These are phyloP conservation scores for Cryptococcus depauperatus DNA, from an alignment of 1,284 basidiomycete species.

Conservation along the genomic window DNA sequence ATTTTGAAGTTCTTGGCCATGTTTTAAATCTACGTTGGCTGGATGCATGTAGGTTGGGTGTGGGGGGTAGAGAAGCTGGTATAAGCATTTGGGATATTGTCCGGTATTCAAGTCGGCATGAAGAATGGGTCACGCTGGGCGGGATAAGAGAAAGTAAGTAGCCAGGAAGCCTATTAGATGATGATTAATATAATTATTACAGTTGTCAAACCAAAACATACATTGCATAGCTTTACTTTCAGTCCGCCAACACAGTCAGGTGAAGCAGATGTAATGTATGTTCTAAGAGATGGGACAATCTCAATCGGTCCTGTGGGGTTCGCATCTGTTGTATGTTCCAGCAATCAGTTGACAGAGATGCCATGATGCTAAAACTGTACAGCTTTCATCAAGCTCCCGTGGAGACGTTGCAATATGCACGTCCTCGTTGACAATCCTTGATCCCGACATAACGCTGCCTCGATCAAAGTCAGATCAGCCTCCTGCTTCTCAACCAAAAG, in stretches of 20 bases:
- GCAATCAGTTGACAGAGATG: not conserved
- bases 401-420: not conserved
- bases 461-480: conserved; percentile 18
- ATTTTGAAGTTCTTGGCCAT: conserved; percentile 25
- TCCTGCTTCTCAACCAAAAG: not conserved
- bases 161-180: not conserved
- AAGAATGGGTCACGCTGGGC: conserved; percentile 33
- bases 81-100: conserved; percentile 38
- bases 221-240: conserved; percentile 36
- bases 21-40: conserved; percentile 31
- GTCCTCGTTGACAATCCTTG: not conserved
- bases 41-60: conserved; percentile 22
- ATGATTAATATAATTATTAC: conserved; percentile 4
- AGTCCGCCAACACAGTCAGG: conserved; percentile 9
- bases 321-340: conserved; percentile 26
- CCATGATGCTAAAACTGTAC: not conserved
- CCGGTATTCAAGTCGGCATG: conserved; percentile 16
- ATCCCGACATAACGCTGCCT: conserved; percentile 1
- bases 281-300: conserved; percentile 38
- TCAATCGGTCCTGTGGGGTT: conserved; percentile 28
- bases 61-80: conserved; percentile 39
- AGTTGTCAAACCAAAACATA: conserved; percentile 36
- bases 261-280: conserved; percentile 30
- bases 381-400: not conserved
- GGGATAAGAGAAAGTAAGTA: conserved; percentile 32